Conservation (phyloP, 2,329 filamentous ascomycete species). For the Monosporascus sp. region DNA sequence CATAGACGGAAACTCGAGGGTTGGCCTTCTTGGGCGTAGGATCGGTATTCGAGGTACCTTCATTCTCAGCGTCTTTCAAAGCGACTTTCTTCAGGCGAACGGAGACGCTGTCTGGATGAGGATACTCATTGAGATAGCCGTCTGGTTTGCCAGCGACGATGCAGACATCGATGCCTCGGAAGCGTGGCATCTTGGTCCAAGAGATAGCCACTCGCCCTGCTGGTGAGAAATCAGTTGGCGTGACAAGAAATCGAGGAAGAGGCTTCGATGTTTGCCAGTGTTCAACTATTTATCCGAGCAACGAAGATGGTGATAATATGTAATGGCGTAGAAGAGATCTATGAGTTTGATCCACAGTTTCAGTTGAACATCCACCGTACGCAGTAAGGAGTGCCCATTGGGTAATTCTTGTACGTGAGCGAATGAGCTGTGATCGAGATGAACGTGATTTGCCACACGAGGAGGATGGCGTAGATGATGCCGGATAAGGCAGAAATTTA, state of each 20-base stretch:
- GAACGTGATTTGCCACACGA: neutral
- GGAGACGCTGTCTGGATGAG: conserved; percentile 48
- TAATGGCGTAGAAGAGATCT: no score
- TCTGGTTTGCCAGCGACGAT: conserved; percentile 33
- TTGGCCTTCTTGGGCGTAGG: conserved; percentile 28
- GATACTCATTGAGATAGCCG: conserved; percentile 46
- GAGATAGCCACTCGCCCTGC: neutral
- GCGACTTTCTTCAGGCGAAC: conserved; percentile 27
- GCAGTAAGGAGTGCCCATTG: no score
- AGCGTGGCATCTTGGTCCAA: conserved; percentile 38
- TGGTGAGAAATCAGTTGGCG: no score
- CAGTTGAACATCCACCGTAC: no score
- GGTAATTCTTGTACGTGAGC: neutral
- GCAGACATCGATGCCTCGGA: conserved; percentile 44
- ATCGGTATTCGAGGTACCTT: conserved; percentile 13
- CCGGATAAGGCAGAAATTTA: no score
- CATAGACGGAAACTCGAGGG: conserved; percentile 49
- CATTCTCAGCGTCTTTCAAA: neutral
- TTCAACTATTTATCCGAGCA: no score
- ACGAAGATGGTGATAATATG: no score
- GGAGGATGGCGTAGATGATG: no score
- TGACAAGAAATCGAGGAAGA: no score
- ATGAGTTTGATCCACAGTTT: no score
- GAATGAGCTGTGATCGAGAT: neutral
- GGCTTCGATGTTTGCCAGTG: no score